phyloP scores from a whole-genome alignment of 202 grass and related monocot genomes.

The Cymbopogon flexuosus region DNA sequence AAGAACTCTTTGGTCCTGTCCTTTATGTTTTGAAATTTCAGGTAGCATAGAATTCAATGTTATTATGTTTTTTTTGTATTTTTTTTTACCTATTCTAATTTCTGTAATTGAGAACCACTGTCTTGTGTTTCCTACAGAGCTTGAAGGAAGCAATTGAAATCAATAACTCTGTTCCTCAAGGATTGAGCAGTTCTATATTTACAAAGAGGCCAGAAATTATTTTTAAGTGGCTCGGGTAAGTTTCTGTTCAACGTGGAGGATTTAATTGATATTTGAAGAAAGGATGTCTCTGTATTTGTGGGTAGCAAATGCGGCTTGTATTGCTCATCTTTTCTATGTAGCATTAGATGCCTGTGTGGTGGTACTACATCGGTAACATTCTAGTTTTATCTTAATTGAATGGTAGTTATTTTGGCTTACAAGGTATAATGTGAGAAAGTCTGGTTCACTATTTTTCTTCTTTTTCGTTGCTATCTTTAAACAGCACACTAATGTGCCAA shows the following conservation, averaged over 20 bases:
- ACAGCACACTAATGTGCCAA: too few relatives aligned
- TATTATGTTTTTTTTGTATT: conserved; percentile 1
- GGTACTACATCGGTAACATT: not conserved
- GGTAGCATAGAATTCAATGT: conserved; percentile 39
- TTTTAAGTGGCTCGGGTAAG: conserved; percentile 99
- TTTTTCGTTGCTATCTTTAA: not conserved
- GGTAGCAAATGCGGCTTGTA: conserved; percentile 2
- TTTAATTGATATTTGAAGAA: conserved; percentile 4
- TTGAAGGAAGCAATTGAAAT: conserved; percentile 94
- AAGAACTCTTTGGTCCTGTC: conserved; percentile 95
- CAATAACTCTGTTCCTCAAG: conserved; percentile 96
- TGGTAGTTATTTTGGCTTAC: not conserved
- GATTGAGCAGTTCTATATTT: conserved; percentile 97
- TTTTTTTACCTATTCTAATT: conserved; percentile 15
- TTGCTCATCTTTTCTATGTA: not conserved
- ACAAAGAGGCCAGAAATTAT: conserved; percentile 80
- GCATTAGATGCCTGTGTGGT: conserved; percentile 4
- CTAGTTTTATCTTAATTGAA: conserved; percentile 20
- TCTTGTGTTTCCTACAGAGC: conserved; percentile 46
- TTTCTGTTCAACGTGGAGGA: not conserved
- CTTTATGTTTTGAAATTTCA: conserved; percentile 98
- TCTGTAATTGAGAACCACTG: not conserved
- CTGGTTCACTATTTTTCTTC: not conserved
- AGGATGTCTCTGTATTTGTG: not conserved
- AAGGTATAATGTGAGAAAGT: not conserved